Conservation (phyloP, 148 eudicot species). For the Camellia sinensis region DNA sequence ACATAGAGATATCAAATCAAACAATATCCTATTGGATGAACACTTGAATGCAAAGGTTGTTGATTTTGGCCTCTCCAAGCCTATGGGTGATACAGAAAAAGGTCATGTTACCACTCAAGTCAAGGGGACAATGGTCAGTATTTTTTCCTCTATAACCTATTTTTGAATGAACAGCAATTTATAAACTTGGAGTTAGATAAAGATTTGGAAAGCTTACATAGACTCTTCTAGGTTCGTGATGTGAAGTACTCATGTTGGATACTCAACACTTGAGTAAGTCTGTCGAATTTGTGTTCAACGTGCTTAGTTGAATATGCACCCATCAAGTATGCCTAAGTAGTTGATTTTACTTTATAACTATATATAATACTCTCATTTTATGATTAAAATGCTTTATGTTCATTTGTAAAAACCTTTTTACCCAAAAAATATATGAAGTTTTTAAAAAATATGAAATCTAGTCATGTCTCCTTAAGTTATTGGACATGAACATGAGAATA, state of each 20-base stretch:
- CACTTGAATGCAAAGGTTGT: conserved; percentile 21
- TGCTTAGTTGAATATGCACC: neutral
- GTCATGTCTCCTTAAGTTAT: too few species aligned
- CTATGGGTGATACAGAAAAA: conserved; percentile 5
- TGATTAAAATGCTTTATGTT: neutral
- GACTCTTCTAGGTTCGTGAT: too few species aligned
- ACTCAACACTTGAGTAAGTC: neutral
- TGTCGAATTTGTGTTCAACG: neutral
- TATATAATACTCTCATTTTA: neutral
- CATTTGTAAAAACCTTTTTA: too few species aligned
- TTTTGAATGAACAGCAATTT: neutral
- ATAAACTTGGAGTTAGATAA: neutral
- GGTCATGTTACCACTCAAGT: conserved; percentile 31
- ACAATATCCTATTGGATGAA: conserved; percentile 26
- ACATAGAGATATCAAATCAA: conserved; percentile 27
- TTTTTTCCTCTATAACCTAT: neutral
- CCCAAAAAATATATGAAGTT: too few species aligned
- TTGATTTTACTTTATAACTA: neutral
- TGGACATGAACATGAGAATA: too few species aligned
- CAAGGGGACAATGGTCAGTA: conserved; percentile 30
- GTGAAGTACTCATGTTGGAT: neutral
- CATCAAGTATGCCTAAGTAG: neutral
- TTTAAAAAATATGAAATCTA: too few species aligned
- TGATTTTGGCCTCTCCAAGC: conserved; percentile 34
- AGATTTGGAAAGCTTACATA: neutral